Base-by-base conservation (phyloP, 345 rosid species). In the Mangifera indica region DNA sequence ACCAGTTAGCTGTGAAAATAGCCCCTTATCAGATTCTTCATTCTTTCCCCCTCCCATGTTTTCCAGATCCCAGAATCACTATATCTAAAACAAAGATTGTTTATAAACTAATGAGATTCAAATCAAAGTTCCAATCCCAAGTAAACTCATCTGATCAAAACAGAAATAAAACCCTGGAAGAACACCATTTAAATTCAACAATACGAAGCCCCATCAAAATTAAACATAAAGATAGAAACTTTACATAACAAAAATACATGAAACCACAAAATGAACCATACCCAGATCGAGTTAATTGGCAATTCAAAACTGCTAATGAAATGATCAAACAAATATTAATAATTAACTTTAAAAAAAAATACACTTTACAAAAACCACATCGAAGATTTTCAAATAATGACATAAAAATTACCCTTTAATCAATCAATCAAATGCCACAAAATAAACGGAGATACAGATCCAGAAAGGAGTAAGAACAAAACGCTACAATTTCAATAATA, bases 11-110 rank as follows among this genome's bases (percentile, higher is more conserved):
- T 83, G 84, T 12, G 83, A 77, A 64, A 86, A 82, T 0, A 86
- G 82, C 29, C 93, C 93, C 76, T 81, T 88, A 69, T 86, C 87
- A 10, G 77, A 51, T 14, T 63, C 40, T 55, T 74, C 74, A 72
- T 86, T 79, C 84, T 86, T 85, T 25, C 88, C 87, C 15, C 88
- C 88, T 67, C 89, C 93, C 93, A 89, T 89, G 56, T 62, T 81
- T 75, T 34, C 10, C 24, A 22, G 15, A 14, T 72, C 64, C 55
- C 1, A 29, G 8, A 37, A 37, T 7, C 5, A 37, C 42, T 37
- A 37, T 37, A 37, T 37, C 42, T 37, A 37, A 8, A 37, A 37
- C 9, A 37, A 37, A 8, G 8, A 37, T 37, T 37, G 7, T 37
- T 37, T 1, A 54, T 22, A 18, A 51, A 55, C 49, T 22, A 3